A percentile compares a stretch with the other conserved stretches of the same genome.
Conservation (phyloP, 1,284 basidiomycete species). For the Sanghuangporus sanghuang region DNA sequence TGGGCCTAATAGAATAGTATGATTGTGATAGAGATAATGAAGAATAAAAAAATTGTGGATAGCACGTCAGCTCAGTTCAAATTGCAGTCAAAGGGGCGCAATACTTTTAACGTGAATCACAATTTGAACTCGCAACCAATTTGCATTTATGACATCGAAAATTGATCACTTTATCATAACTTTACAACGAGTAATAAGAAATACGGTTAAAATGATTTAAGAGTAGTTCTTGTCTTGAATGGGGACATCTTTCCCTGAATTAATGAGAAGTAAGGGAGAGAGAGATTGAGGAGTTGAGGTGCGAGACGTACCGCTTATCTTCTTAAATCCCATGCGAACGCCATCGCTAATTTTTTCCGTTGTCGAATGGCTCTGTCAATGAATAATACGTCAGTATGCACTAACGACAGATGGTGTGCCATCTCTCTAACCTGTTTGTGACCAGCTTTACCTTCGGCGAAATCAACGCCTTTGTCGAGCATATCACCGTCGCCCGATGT, state of each 20-base stretch:
- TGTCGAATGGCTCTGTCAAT: conserved; percentile 14
- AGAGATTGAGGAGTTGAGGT: neutral
- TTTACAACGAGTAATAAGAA: too few relatives aligned
- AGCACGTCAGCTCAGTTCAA: too few relatives aligned
- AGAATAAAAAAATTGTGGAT: too few relatives aligned
- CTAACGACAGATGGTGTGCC: neutral
- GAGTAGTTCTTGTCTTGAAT: conserved; percentile 17
- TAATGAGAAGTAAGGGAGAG: neutral
- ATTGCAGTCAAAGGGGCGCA: neutral
- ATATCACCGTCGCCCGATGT: conserved; percentile 13
- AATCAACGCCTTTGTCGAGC: conserved; percentile 23
- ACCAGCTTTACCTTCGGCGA: conserved; percentile 16
- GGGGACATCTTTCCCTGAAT: conserved; percentile 19
- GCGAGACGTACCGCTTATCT: conserved; percentile 16
- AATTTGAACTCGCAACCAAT: too few relatives aligned
- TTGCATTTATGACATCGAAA: neutral
- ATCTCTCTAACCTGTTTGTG: conserved; percentile 18
- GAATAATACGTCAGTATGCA: neutral
- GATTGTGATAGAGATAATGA: too few relatives aligned
- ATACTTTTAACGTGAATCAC: too few relatives aligned
- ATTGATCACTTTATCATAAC: neutral
- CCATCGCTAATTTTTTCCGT: conserved; percentile 23
- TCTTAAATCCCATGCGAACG: conserved; percentile 19
- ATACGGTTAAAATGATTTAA: neutral
- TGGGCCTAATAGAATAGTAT: too few relatives aligned